Evolutionary conservation across 768 basidiomycete genomes (phyloP).

Genomic region (Mycena crocata): DNA sequence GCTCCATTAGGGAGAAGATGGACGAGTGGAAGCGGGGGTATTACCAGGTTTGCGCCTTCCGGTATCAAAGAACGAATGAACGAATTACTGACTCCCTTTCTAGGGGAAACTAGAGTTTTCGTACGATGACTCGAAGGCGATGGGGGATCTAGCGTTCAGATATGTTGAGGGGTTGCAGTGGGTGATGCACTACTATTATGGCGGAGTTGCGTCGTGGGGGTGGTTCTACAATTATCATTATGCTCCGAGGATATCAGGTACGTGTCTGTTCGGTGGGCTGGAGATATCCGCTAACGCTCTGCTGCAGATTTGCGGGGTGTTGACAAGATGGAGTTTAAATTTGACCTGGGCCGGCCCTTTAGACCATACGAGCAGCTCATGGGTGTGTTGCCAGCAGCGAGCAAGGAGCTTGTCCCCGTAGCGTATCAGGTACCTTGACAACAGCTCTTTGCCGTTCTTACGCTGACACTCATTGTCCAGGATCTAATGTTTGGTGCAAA

Average conservation of each 20-base stretch:
- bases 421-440: conserved; percentile 77
- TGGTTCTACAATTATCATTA: conserved; percentile 99
- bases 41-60: conserved; percentile 72
- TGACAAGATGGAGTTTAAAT: conserved; percentile 85
- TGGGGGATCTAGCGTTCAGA: conserved; percentile 77
- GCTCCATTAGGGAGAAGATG: conserved; percentile 84
- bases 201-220: conserved; percentile 96
- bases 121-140: conserved; percentile 73
- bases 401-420: conserved; percentile 87
- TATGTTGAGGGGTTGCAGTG: conserved; percentile 97
- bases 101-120: conserved; percentile 91
- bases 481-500: conserved; percentile 89
- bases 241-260: conserved; percentile 95
- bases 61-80: background rate
- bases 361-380: conserved; percentile 95
- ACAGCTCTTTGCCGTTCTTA: no score
- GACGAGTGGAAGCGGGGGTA: conserved; percentile 92
- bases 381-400: conserved; percentile 95
- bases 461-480: conserved; percentile 48
- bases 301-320: conserved; percentile 70
- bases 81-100: background rate
- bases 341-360: conserved; percentile 91
- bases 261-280: conserved; percentile 29
- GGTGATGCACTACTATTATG: conserved; percentile 99
- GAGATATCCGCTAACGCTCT: background rate